These are phyloP conservation scores for Colletotrichum musae DNA, from an alignment of 2,329 filamentous ascomycete genomes.

Conservation along the genomic window DNA sequence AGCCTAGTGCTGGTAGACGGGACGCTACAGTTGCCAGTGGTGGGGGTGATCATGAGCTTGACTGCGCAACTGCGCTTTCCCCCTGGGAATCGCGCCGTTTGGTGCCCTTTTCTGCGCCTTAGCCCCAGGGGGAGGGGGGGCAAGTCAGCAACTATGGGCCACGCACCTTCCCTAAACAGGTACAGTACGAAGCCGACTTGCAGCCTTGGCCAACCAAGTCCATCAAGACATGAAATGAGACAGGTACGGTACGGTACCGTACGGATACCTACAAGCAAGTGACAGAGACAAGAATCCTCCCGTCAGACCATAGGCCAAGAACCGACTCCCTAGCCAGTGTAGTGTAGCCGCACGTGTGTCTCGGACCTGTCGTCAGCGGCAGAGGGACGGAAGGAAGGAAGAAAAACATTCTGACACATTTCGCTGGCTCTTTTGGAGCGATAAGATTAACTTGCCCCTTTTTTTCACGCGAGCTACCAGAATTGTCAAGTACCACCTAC, in stretches of 20 bases:
- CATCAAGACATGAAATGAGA: too few relatives aligned
- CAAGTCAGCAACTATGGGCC: too few relatives aligned
- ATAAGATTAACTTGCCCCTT: constrained; percentile 23
- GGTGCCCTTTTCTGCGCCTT: too few relatives aligned
- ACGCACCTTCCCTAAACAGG: too few relatives aligned
- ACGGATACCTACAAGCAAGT: too few relatives aligned
- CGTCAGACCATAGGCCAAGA: constrained; percentile 6
- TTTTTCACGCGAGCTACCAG: background rate
- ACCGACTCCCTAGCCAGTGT: background rate
- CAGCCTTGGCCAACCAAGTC: background rate
- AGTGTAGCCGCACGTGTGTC: background rate
- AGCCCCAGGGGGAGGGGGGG: too few relatives aligned
- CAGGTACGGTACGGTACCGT: too few relatives aligned
- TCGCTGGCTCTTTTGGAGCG: background rate
- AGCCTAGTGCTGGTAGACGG: too few relatives aligned
- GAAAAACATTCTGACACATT: constrained; percentile 12
- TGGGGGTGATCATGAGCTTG: background rate
- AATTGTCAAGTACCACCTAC: too few relatives aligned
- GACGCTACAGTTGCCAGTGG: background rate
- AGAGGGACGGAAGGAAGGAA: background rate
- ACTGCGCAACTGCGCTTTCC: background rate
- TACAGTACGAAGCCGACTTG: background rate
- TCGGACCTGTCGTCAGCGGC: constrained; percentile 2
- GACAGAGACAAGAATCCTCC: background rate
- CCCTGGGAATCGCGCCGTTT: too few relatives aligned